Percentiles rank a stretch among this genome's conserved stretches.
Evolutionary conservation across 768 basidiomycete genomes (phyloP).

Genomic region (Arthromyces matolae): DNA sequence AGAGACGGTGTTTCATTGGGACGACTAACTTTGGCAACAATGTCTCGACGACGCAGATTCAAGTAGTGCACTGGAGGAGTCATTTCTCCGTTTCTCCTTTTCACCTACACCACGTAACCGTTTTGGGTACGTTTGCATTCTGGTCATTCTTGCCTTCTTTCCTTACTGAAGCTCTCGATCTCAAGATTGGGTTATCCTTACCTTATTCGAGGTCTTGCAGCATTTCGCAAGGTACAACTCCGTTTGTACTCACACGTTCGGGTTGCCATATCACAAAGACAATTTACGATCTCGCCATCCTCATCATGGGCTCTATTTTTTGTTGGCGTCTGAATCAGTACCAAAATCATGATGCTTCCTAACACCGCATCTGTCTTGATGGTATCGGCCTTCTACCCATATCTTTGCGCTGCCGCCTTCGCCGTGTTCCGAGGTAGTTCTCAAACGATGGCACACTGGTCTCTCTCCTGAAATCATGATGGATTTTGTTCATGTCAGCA

Average conservation of each 20-base stretch:
- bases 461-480: conserved; percentile 16
- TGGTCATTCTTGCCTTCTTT: no score
- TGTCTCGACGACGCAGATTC: conserved; percentile 11
- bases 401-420: background rate
- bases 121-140: no score
- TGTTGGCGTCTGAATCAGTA: background rate
- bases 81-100: no score
- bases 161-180: no score
- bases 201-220: no score
- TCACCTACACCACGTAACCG: background rate
- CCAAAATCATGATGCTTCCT: background rate
- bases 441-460: no score
- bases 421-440: conserved; percentile 2
- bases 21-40: conserved; percentile 28
- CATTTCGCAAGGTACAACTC: background rate
- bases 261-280: background rate
- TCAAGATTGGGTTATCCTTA: no score
- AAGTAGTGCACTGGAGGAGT: conserved; percentile 1
- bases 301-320: background rate
- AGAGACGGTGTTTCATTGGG: conserved; percentile 48
- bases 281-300: background rate
- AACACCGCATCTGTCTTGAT: background rate
- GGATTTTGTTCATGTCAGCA: conserved; percentile 11
- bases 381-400: background rate
- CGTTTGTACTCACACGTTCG: conserved; percentile 1